Conservation (phyloP, 805 yeast species). For the Candida pseudoglaebosa region DNA sequence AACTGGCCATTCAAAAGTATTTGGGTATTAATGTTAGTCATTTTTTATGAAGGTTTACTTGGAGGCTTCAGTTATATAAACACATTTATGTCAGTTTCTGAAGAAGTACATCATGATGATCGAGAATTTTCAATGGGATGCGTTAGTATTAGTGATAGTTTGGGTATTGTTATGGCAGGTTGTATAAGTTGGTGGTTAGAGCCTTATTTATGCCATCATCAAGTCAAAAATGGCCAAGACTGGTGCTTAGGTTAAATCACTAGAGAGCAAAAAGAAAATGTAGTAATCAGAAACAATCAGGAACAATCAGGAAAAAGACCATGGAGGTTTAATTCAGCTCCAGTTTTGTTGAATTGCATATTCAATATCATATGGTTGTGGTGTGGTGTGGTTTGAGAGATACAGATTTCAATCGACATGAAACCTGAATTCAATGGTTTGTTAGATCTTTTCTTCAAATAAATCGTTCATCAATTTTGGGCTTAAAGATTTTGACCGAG, state of each 20-base stretch:
- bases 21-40: conserved; percentile 56
- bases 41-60: conserved; percentile 83
- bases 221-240: conserved; percentile 66
- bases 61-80: conserved; percentile 92
- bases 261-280: too few relatives aligned
- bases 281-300: too few relatives aligned
- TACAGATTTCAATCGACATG: too few relatives aligned
- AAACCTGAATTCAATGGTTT: too few relatives aligned
- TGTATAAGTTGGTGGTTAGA: conserved; percentile 71
- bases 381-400: too few relatives aligned
- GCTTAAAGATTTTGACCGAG: too few relatives aligned
- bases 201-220: conserved; percentile 65
- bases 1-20: conserved; percentile 54
- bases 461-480: too few relatives aligned
- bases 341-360: too few relatives aligned
- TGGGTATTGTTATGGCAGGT: conserved; percentile 82
- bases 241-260: conserved; percentile 64
- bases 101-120: conserved; percentile 39
- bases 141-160: conserved; percentile 59
- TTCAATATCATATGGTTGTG: too few relatives aligned
- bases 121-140: conserved; percentile 35
- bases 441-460: too few relatives aligned
- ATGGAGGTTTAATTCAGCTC: too few relatives aligned
- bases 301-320: too few relatives aligned
- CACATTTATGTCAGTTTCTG: conserved; percentile 76